Evolutionary conservation across 129 eudicot species (phyloP).

Genomic region (Centella asiatica): DNA sequence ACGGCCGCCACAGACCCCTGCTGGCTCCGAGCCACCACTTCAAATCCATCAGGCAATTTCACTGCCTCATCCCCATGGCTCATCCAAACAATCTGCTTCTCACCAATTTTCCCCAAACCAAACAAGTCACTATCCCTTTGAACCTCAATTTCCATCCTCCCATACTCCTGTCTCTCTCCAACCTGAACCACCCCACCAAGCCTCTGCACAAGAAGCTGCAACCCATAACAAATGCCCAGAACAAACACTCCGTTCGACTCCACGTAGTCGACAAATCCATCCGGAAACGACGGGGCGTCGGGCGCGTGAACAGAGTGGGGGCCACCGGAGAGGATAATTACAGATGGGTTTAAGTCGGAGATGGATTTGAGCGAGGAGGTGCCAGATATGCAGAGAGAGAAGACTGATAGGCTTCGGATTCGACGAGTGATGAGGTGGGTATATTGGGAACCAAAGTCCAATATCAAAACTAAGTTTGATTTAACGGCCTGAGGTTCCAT

Average conservation of each 20-base stretch:
- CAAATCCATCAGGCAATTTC: conserved; percentile 66
- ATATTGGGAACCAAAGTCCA: conserved; percentile 88
- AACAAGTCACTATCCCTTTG: conserved; percentile 44
- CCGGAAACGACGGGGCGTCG: conserved; percentile 59
- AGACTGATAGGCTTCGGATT: conserved; percentile 59
- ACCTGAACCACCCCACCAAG: conserved; percentile 72
- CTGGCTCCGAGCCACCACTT: conserved; percentile 70
- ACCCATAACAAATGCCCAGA: conserved; percentile 77
- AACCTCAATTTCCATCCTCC: conserved; percentile 79
- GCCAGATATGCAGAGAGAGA: conserved; percentile 77
- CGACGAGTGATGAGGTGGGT: conserved; percentile 91
- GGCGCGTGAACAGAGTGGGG: conserved; percentile 74
- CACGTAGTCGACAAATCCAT: conserved; percentile 69
- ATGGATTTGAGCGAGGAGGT: conserved; percentile 66
- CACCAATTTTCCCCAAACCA: conserved; percentile 40
- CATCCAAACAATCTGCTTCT: conserved; percentile 92
- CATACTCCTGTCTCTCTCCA: conserved; percentile 91
- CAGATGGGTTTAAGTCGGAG: conserved; percentile 56
- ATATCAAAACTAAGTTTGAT: conserved; percentile 62
- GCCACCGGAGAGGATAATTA: conserved; percentile 83
- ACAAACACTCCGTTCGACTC: conserved; percentile 44
- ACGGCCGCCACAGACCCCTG: conserved; percentile 80
- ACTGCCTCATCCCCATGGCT: conserved; percentile 90
- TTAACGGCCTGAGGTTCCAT: conserved; percentile 57
- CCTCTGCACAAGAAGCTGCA: conserved; percentile 74